Evolutionary conservation across 345 rosid genomes (phyloP), one percentile per base, ranked within the genome.

Genomic region (Bruguiera sexangula): DNA sequence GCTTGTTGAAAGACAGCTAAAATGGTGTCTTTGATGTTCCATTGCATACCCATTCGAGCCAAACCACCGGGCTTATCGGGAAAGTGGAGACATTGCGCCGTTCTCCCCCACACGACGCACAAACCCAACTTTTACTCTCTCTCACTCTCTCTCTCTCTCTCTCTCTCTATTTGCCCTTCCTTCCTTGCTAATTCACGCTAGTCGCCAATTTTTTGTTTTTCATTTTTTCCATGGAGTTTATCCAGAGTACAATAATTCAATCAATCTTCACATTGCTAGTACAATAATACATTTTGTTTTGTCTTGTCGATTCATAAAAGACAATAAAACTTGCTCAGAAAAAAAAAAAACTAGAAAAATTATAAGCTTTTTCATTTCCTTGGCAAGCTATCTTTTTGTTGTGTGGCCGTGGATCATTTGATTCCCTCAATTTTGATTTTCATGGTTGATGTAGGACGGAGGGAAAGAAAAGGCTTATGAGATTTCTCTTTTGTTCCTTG

Each of bases 11-110:
- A 56, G 30, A 56, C 24, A 24, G 60, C 6, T 56, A 8, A 15
- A 24, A 10, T 56, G 50, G 5, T 11, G 50, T 13, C 15, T 53
- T 56, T 56, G 60, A 30, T 43, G 50, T 56, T 56, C 9, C 60
- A 10, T 30, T 63, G 62, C 78, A 48, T 76, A 59, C 68, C 79
- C 76, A 72, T 71, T 78, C 52, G 71, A 78, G 81, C 82, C 26
- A 79, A 76, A 63, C 60, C 74, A 56, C 60, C 60, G 30, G 79
- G 82, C 89, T 80, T 81, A 85, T 76, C 87, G 80, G 79, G 78
- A 70, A 82, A 73, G 46, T 75, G 75, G 82, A 69, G 75, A 68
- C 80, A 76, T 76, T 60, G 74, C 79, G 80, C 83, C 77, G 80
- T 82, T 81, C 69, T 56, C 26, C 29, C 60, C 29, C 60, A 24